Conservation (phyloP, 2,329 filamentous ascomycete species). For the Paecilomyces sp. region DNA sequence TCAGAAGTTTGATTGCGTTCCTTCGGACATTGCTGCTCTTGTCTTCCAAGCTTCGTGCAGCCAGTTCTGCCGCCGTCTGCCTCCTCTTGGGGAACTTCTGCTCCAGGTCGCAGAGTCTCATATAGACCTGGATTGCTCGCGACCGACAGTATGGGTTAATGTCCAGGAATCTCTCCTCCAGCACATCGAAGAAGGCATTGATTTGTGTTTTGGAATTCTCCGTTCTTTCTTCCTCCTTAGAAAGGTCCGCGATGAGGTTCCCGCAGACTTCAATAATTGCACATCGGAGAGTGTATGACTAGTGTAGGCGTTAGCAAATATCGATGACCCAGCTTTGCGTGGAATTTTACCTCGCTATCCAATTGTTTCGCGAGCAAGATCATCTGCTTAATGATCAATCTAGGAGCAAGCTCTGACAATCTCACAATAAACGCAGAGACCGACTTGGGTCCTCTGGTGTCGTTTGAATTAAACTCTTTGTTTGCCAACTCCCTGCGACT, state of each 20-base stretch:
- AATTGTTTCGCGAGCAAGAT: conserved; percentile 88
- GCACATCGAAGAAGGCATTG: conserved; percentile 91
- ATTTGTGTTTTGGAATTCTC: conserved; percentile 94
- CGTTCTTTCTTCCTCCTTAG: conserved; percentile 80
- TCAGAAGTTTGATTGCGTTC: conserved; percentile 89
- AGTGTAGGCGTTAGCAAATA: not conserved
- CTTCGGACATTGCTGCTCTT: conserved; percentile 96
- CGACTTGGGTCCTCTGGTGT: conserved; percentile 90
- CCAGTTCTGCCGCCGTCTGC: conserved; percentile 79
- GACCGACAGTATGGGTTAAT: conserved; percentile 95
- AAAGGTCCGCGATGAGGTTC: conserved; percentile 86
- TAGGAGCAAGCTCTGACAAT: conserved; percentile 83
- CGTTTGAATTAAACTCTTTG: conserved; percentile 97
- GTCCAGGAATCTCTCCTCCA: conserved; percentile 93
- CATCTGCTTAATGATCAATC: conserved; percentile 95
- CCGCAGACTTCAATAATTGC: conserved; percentile 95
- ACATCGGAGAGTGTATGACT: conserved; percentile 89
- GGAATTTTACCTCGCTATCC: conserved; percentile 70
- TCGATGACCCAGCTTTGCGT: not conserved
- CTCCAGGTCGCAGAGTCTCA: conserved; percentile 86
- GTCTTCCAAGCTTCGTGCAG: conserved; percentile 84
- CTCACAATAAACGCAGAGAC: conserved; percentile 91
- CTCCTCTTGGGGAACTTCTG: conserved; percentile 91
- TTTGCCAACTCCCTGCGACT: conserved; percentile 71
- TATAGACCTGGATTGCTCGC: conserved; percentile 85